Evolutionary conservation across 2,329 filamentous ascomycete genomes (phyloP).

Genomic region (Monosporascus sp.): DNA sequence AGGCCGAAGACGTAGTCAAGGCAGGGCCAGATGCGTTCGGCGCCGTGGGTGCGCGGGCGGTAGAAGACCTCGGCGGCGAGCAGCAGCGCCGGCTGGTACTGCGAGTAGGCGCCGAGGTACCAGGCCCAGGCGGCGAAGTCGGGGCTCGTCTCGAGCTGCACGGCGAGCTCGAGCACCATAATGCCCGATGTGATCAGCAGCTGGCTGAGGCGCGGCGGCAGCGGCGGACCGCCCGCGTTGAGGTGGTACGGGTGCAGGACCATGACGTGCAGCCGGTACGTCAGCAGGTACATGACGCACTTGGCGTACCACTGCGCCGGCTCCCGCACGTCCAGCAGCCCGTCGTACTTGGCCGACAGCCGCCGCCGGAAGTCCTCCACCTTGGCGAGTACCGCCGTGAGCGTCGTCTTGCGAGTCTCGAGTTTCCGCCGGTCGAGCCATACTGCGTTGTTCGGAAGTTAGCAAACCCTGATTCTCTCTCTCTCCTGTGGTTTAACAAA

Average conservation of each 20-base stretch:
- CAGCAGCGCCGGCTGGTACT: conserved; percentile 66
- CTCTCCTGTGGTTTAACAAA: too few relatives aligned
- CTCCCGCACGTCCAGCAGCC: conserved; percentile 52
- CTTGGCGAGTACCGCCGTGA: conserved; percentile 61
- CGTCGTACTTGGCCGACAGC: conserved; percentile 61
- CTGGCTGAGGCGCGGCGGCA: conserved; percentile 59
- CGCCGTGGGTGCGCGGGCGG: conserved; percentile 49
- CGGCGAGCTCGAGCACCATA: conserved; percentile 42
- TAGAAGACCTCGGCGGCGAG: conserved; percentile 63
- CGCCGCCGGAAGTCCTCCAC: conserved; percentile 62
- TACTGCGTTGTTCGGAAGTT: conserved; percentile 22
- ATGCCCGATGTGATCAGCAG: conserved; percentile 59
- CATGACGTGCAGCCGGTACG: conserved; percentile 59
- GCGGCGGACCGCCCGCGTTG: conserved; percentile 31
- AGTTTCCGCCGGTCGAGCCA: conserved; percentile 65
- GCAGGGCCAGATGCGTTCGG: conserved; percentile 63
- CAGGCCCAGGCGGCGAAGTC: conserved; percentile 57
- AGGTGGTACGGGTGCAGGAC: conserved; percentile 62
- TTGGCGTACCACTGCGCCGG: conserved; percentile 60
- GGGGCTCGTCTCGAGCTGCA: conserved; percentile 38
- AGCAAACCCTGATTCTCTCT: neutral
- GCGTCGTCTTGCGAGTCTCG: conserved; percentile 53
- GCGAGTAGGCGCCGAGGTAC: conserved; percentile 67
- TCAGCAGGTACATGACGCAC: conserved; percentile 59
- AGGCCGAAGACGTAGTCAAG: conserved; percentile 68